Evolutionary conservation across 768 basidiomycete genomes (phyloP).

Genomic region (Mycena vitilis): DNA sequence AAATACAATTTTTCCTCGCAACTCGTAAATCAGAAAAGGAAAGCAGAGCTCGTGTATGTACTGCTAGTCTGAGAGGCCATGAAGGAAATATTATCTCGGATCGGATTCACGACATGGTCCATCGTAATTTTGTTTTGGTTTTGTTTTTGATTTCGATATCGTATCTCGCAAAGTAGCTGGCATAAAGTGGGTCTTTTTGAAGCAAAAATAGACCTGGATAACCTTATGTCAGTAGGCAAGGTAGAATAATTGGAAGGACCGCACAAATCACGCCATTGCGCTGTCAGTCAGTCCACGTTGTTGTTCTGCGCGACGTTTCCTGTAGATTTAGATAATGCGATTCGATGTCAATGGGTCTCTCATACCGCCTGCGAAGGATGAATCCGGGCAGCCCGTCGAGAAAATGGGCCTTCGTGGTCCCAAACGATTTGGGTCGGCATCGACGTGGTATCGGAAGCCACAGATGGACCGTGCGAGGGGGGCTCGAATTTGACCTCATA

Average conservation of each 20-base stretch:
- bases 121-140: no score
- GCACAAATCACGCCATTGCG: background rate
- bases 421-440: background rate
- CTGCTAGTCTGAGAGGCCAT: no score
- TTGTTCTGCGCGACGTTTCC: background rate
- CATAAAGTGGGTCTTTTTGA: background rate
- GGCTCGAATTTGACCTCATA: constrained; percentile 2
- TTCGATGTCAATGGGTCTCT: background rate
- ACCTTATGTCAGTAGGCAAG: no score
- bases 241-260: no score
- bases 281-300: no score
- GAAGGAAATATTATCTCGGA: background rate
- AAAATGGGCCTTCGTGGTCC: constrained; percentile 16
- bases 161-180: background rate
- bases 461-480: background rate
- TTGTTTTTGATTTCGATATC: background rate
- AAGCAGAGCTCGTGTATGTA: no score
- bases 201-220: no score
- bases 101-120: no score
- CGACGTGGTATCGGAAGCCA: constrained; percentile 7
- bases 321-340: background rate
- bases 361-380: background rate
- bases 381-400: background rate
- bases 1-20: no score
- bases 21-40: no score